A percentile compares a stretch with the other conserved stretches of the same genome.
phyloP scores from a whole-genome alignment of 805 yeast species.

The Diddensiella transvaalensis region DNA sequence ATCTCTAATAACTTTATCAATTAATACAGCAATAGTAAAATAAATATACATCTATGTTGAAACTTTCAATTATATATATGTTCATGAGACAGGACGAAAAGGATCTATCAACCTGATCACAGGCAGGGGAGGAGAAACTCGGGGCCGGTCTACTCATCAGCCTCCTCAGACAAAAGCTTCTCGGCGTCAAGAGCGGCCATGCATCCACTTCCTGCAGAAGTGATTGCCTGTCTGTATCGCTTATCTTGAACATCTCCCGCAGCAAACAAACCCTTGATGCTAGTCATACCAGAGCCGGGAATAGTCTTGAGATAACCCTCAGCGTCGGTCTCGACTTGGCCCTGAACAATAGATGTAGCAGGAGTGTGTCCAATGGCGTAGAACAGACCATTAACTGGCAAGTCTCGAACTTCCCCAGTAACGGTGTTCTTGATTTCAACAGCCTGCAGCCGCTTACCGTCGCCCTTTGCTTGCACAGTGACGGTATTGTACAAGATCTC shows the following conservation, averaged over 20 bases:
- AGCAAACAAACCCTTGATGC: conserved; percentile 89
- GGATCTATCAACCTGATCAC: not conserved
- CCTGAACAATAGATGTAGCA: conserved; percentile 77
- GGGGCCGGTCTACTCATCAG: not conserved
- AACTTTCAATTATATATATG: too few species aligned
- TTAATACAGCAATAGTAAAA: too few species aligned
- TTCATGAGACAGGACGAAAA: too few species aligned
- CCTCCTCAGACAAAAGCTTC: conserved; percentile 63
- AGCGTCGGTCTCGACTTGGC: conserved; percentile 79
- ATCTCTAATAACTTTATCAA: too few species aligned
- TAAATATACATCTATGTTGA: too few species aligned
- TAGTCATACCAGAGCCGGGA: conserved; percentile 86
- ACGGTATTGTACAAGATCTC: conserved; percentile 87
- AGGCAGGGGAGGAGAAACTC: too few species aligned
- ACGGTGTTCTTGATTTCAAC: conserved; percentile 66
- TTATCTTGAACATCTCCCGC: conserved; percentile 99
- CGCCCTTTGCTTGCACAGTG: conserved; percentile 86
- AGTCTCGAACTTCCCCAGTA: conserved; percentile 63
- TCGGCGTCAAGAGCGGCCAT: conserved; percentile 98
- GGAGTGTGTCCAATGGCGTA: conserved; percentile 98
- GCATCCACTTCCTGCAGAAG: conserved; percentile 99
- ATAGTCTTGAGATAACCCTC: conserved; percentile 83
- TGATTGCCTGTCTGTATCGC: conserved; percentile 96
- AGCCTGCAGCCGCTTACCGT: conserved; percentile 73
- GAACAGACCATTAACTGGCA: conserved; percentile 86